Evolutionary conservation across 2,329 filamentous ascomycete genomes (phyloP).

Genomic region (Ilyonectria destructans): DNA sequence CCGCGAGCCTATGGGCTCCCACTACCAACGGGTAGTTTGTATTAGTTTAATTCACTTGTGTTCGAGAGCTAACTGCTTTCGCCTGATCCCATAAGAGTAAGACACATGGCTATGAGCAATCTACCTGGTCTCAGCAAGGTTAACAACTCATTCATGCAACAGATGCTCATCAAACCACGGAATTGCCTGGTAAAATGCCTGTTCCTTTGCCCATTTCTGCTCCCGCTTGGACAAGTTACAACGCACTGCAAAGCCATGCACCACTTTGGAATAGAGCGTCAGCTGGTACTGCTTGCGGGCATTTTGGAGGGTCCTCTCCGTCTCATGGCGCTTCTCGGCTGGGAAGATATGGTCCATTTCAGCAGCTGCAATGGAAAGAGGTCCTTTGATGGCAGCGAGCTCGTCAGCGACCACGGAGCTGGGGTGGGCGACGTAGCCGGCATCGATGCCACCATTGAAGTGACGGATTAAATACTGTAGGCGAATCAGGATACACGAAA

Average conservation of each 20-base stretch:
- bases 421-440: conserved; percentile 83
- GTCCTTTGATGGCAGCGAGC: conserved; percentile 75
- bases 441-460: conserved; percentile 75
- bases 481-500: conserved; percentile 45
- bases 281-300: conserved; percentile 80
- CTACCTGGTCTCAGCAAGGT: too few species aligned
- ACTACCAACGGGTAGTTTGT: too few species aligned
- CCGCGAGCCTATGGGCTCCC: too few species aligned
- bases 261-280: conserved; percentile 79
- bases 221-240: conserved; percentile 70
- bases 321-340: conserved; percentile 73
- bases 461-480: conserved; percentile 75
- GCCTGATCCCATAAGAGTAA: too few species aligned
- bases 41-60: too few species aligned
- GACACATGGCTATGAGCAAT: too few species aligned
- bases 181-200: conserved; percentile 84
- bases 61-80: too few species aligned
- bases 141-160: too few species aligned
- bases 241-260: conserved; percentile 84
- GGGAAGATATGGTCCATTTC: conserved; percentile 79
- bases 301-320: conserved; percentile 73
- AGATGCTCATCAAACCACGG: conserved; percentile 73
- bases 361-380: conserved; percentile 77
- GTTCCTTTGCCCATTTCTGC: conserved; percentile 82
- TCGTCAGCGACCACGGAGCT: conserved; percentile 81